phyloP scores from a whole-genome alignment of 441 rosid genomes.

The Brassica balearica region DNA sequence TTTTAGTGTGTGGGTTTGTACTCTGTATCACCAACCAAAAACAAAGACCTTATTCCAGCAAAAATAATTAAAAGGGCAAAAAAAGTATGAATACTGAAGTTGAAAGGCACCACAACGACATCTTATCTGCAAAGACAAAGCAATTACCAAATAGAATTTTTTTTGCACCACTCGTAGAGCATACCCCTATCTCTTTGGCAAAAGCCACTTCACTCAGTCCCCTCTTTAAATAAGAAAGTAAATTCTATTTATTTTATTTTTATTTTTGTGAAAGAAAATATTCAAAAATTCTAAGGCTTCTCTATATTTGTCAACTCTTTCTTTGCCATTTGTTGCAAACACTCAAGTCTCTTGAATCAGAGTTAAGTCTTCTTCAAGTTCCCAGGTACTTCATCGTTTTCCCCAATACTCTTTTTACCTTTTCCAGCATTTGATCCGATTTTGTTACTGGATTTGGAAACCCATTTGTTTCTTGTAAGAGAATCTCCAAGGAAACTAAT shows the following conservation, averaged over 20 bases:
- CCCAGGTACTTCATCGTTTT: slow-evolving; percentile 27
- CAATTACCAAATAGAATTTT: slow-evolving; percentile 24
- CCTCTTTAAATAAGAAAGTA: background rate
- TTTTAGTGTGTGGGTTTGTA: background rate
- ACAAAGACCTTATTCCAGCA: background rate
- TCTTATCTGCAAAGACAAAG: slow-evolving; percentile 36
- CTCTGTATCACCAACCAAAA: background rate
- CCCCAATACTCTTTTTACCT: background rate
- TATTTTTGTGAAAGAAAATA: slow-evolving; percentile 1
- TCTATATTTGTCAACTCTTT: slow-evolving; percentile 33
- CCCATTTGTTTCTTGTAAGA: slow-evolving; percentile 32
- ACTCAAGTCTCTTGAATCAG: slow-evolving; percentile 40
- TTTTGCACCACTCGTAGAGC: slow-evolving; percentile 60
- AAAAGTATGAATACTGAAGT: slow-evolving; percentile 13
- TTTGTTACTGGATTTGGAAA: slow-evolving; percentile 17
- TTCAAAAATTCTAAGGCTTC: background rate
- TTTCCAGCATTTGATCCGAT: slow-evolving; percentile 31
- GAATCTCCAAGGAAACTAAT: slow-evolving; percentile 15
- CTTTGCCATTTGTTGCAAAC: slow-evolving; percentile 46
- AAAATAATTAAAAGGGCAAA: background rate
- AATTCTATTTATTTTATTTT: background rate
- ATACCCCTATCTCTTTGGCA: slow-evolving; percentile 80
- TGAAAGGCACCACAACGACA: slow-evolving; percentile 33
- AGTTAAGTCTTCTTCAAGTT: slow-evolving; percentile 42
- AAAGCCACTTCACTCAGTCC: slow-evolving; percentile 53